A percentile compares a stretch with the other conserved stretches of the same genome.
phyloP scores from a whole-genome alignment of 768 basidiomycete species.

The Mycena vulgaris region DNA sequence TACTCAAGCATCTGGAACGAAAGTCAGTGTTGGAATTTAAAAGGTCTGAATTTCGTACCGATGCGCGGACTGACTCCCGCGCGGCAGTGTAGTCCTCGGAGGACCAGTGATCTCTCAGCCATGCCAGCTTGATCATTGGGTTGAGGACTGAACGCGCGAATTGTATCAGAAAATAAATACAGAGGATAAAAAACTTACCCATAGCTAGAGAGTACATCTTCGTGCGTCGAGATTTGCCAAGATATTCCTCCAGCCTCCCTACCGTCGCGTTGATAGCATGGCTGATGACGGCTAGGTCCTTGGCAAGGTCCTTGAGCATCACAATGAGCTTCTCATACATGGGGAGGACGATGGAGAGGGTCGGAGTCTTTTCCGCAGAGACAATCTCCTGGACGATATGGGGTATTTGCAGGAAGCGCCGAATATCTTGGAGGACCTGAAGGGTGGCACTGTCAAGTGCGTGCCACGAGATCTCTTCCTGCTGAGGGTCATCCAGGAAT shows the following conservation, averaged over 20 bases:
- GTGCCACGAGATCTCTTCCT: constrained; percentile 29
- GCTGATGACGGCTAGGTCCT: constrained; percentile 10
- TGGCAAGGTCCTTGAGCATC: constrained; percentile 28
- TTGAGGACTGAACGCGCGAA: constrained; percentile 32
- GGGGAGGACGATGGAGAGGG: constrained; percentile 43
- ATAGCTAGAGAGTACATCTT: constrained; percentile 38
- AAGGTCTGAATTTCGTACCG: background rate
- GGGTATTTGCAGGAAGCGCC: constrained; percentile 39
- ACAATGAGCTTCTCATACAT: constrained; percentile 44
- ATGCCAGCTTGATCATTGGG: constrained; percentile 33
- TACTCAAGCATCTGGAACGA: constrained; percentile 12
- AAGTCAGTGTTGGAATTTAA: background rate
- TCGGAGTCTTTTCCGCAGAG: constrained; percentile 48
- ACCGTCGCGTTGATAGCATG: constrained; percentile 34
- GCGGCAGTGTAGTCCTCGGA: background rate
- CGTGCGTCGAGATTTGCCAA: constrained; percentile 31
- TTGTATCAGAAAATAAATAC: background rate
- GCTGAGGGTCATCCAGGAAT: constrained; percentile 24
- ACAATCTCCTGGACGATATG: constrained; percentile 47
- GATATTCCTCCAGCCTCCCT: constrained; percentile 40
- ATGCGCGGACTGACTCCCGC: background rate
- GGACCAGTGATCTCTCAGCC: constrained; percentile 13
- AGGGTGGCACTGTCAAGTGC: constrained; percentile 21
- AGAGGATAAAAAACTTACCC: constrained; percentile 26
- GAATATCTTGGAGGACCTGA: constrained; percentile 44